Evolutionary conservation across 768 basidiomycete genomes (phyloP).

Genomic region (Cyathus striatus): DNA sequence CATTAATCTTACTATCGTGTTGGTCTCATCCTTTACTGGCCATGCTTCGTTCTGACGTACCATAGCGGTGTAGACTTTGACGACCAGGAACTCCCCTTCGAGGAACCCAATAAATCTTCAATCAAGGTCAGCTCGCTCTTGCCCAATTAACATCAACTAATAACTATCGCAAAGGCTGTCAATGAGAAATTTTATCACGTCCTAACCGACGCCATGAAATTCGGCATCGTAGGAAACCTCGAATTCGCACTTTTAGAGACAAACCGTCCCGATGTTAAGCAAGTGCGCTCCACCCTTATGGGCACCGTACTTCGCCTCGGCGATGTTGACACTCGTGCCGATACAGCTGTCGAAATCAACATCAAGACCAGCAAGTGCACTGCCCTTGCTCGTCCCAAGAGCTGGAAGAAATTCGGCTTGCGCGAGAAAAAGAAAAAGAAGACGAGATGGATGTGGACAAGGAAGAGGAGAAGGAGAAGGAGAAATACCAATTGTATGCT

Average conservation of each 20-base stretch:
- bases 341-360: slow-evolving; percentile 70
- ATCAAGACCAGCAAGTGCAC: slow-evolving; percentile 83
- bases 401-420: slow-evolving; percentile 73
- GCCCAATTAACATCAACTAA: background rate
- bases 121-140: slow-evolving; percentile 55
- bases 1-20: slow-evolving; percentile 72
- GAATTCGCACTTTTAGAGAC: slow-evolving; percentile 61
- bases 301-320: slow-evolving; percentile 75
- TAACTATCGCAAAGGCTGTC: slow-evolving; percentile 37
- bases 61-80: slow-evolving; percentile 86
- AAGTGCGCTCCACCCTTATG: slow-evolving; percentile 60
- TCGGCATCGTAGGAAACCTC: slow-evolving; percentile 60
- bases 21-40: slow-evolving; percentile 11
- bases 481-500: too few species aligned
- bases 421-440: slow-evolving; percentile 13
- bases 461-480: slow-evolving; percentile 27
- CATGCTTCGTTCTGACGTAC: slow-evolving; percentile 1
- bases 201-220: slow-evolving; percentile 32
- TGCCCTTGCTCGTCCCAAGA: slow-evolving; percentile 57
- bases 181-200: slow-evolving; percentile 73
- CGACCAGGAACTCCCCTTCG: slow-evolving; percentile 59
- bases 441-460: slow-evolving; percentile 26
- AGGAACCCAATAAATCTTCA: slow-evolving; percentile 62
- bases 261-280: slow-evolving; percentile 57
- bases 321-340: slow-evolving; percentile 56